Percentiles rank a stretch among this genome's conserved stretches.
Conservation (phyloP, 805 yeast genomes). For the Lachancea sp. region DNA sequence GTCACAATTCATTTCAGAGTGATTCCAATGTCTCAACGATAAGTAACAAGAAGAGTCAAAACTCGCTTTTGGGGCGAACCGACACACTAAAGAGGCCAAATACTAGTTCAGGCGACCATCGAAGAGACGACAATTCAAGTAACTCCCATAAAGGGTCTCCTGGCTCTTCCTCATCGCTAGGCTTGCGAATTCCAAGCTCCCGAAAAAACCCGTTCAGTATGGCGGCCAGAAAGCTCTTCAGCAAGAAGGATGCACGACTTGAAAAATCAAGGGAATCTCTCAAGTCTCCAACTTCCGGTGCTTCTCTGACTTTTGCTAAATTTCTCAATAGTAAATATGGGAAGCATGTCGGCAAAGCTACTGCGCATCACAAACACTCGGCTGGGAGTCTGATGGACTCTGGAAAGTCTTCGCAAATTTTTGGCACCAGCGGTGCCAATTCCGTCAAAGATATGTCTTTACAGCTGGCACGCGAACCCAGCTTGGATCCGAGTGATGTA, state of each 20-base stretch:
- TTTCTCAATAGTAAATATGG: slow-evolving; percentile 30
- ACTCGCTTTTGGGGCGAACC: background rate
- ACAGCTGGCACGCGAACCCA: slow-evolving; percentile 11
- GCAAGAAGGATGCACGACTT: slow-evolving; percentile 18
- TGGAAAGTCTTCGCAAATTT: slow-evolving; percentile 20
- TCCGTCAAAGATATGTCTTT: slow-evolving; percentile 16
- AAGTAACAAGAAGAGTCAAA: slow-evolving; percentile 1
- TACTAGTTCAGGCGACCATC: background rate
- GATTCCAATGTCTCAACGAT: slow-evolving; percentile 4
- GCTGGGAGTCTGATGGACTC: slow-evolving; percentile 23
- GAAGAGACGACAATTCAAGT: background rate
- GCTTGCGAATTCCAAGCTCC: background rate
- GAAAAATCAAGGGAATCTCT: background rate
- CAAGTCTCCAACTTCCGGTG: slow-evolving; percentile 2
- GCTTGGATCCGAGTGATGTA: slow-evolving; percentile 12
- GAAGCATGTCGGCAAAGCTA: slow-evolving; percentile 24
- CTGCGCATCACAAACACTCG: slow-evolving; percentile 27
- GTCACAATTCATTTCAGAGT: slow-evolving; percentile 4
- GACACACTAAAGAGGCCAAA: background rate
- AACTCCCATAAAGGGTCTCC: background rate
- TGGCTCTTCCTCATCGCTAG: slow-evolving; percentile 1
- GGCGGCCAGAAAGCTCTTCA: slow-evolving; percentile 25
- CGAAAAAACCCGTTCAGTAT: slow-evolving; percentile 14
- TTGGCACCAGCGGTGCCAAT: slow-evolving; percentile 17
- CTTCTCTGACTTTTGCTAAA: slow-evolving; percentile 17